A percentile compares a stretch with the other conserved stretches of the same genome.
These are phyloP conservation scores for Mucor circinelloides DNA, from an alignment of 371 early-diverging fungal genomes.

Conservation along the genomic window DNA sequence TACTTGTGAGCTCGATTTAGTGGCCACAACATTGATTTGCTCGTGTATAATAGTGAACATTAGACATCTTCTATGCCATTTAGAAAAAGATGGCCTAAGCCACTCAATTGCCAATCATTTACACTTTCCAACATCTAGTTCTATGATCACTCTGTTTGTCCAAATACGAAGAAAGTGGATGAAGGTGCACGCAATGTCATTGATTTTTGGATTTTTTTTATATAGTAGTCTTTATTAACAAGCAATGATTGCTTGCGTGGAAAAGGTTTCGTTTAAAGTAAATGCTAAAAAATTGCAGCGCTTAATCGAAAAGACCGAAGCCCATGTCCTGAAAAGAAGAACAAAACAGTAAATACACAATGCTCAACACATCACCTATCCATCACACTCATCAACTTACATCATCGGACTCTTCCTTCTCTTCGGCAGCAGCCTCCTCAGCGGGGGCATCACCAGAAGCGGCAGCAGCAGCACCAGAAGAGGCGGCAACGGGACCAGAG, in stretches of 20 bases:
- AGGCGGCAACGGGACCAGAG: slow-evolving; percentile 75
- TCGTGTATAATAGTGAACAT: neutral
- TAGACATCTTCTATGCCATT: neutral
- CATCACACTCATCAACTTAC: slow-evolving; percentile 33
- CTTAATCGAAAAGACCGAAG: slow-evolving; percentile 71
- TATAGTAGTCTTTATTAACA: slow-evolving; percentile 18
- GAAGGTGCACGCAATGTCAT: neutral
- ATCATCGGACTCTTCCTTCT: slow-evolving; percentile 89
- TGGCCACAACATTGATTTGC: neutral
- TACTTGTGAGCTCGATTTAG: neutral
- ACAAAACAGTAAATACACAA: neutral
- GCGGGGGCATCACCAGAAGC: slow-evolving; percentile 56
- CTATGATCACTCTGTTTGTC: neutral
- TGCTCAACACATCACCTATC: neutral
- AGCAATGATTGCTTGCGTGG: slow-evolving; percentile 5
- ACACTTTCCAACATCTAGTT: neutral
- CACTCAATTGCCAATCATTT: neutral
- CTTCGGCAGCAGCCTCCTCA: slow-evolving; percentile 57
- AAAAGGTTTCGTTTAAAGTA: slow-evolving; percentile 11
- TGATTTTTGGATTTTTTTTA: neutral
- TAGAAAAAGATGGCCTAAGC: slow-evolving; percentile 4
- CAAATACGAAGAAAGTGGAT: neutral
- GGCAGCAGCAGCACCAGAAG: slow-evolving; percentile 53
- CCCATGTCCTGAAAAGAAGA: slow-evolving; percentile 35
- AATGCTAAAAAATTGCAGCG: slow-evolving; percentile 4